phyloP scores from a whole-genome alignment of 139 green algal genomes.

The Chlamydomonas asymmetrica region DNA sequence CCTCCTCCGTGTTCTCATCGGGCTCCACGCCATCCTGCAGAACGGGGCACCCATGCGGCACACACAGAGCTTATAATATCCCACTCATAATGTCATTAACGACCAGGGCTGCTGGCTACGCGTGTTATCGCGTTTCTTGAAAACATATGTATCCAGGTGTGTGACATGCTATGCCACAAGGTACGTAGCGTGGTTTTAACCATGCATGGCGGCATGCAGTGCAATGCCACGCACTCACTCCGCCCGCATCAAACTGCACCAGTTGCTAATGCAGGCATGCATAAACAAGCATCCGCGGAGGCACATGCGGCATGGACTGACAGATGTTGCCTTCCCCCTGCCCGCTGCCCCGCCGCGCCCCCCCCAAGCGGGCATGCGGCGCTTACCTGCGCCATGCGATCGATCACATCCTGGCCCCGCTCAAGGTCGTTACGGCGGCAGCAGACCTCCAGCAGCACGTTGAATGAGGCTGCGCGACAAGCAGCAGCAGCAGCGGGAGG shows the following conservation, averaged over 20 bases:
- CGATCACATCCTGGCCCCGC: constrained; percentile 75
- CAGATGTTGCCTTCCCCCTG: background rate
- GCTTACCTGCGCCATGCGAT: constrained; percentile 78
- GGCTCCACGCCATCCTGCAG: constrained; percentile 45
- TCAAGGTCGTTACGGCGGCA: constrained; percentile 71
- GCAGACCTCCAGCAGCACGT: constrained; percentile 81
- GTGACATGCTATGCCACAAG: background rate
- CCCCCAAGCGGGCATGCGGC: too few species aligned
- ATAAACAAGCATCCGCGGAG: background rate
- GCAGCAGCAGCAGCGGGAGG: too few species aligned
- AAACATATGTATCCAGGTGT: background rate
- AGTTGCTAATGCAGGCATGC: background rate
- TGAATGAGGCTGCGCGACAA: constrained; percentile 65
- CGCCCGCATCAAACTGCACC: too few species aligned
- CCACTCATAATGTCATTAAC: too few species aligned
- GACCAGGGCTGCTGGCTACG: too few species aligned
- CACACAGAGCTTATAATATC: too few species aligned
- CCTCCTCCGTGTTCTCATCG: constrained; percentile 66
- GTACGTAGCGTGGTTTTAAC: too few species aligned
- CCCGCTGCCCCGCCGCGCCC: constrained; percentile 24
- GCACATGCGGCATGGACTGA: background rate
- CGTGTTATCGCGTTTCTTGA: too few species aligned
- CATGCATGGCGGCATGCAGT: too few species aligned
- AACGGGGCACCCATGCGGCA: background rate
- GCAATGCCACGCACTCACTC: too few species aligned